Evolutionary conservation across 352 stramenopile species (phyloP), one percentile per base, ranked within the genome.

Genomic region (Globisporangium abappressorium): DNA sequence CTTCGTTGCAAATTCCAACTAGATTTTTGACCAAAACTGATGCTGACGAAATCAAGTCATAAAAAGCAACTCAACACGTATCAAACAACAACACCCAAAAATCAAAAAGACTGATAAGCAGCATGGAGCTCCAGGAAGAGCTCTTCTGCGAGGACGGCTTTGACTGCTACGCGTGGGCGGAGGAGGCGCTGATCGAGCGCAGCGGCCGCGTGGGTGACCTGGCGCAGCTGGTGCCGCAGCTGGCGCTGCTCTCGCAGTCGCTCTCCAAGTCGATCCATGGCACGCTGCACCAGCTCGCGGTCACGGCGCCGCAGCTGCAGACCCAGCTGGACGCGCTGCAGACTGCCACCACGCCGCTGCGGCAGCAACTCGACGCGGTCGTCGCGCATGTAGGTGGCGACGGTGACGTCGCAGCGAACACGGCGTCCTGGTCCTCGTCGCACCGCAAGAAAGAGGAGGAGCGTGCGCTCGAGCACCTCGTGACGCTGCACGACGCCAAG

Each of bases 401-500:
- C 8, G 69, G 55, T 2, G 54, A 57, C 1, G 8, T 43, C 64
- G 26, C 57, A 34, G 12, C 51, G 55, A 18, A 54, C 71, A 34
- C n/a, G 15, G 33, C 38, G 62, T 55, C 46, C 26, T 64, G 57
- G 62, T 70, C 64, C 8, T 56, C 65, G 54, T 57, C 63, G 24
- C 65, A 70, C 57, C 46, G 43, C 41, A 65, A 64, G 43, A 59
- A 74, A 12, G 65, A 72, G 30, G 33, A 76, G 15, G 68, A 80
- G 68, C 68, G 71, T 14, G 85, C 85, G 58, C 74, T 90, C 58
- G 68, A 77, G 59, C 72, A 87, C 11, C 71, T 91, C n/a, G 76
- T 87, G 62, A 80, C 73, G 63, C 80, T 93, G 38, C 81, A 93
- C 70, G 81, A 90, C 47, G 78, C 85, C 63, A 92, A 92, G 57